A percentile compares a stretch with the other conserved stretches of the same genome.
Evolutionary conservation across 495 filamentous ascomycete genomes (phyloP).

Genomic region (Amniculicola lignicola): DNA sequence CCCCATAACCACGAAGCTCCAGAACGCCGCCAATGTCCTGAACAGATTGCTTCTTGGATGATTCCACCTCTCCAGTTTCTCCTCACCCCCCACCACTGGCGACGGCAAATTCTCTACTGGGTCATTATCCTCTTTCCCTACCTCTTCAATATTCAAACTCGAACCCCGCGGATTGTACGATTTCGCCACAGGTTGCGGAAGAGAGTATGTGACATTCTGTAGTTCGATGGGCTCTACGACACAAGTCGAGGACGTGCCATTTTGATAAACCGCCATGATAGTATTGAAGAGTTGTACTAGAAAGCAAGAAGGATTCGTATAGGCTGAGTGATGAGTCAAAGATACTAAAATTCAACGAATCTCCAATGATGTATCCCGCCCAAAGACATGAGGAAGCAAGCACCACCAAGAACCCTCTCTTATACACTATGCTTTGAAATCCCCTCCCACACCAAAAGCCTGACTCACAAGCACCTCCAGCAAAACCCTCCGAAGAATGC

Average conservation of each 20-base stretch:
- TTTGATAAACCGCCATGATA: slow-evolving; percentile 20
- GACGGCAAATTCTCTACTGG: slow-evolving; percentile 42
- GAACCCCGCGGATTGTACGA: not conserved
- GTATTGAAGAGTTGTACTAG: not conserved
- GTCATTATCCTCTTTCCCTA: slow-evolving; percentile 19
- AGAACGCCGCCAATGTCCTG: slow-evolving; percentile 64
- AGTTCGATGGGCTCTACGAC: slow-evolving; percentile 26
- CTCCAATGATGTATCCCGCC: too few relatives aligned
- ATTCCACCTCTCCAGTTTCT: slow-evolving; percentile 62
- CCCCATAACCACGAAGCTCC: slow-evolving; percentile 74
- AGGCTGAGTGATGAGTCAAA: too few relatives aligned
- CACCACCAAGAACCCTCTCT: too few relatives aligned
- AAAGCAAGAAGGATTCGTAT: too few relatives aligned
- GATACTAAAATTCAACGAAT: too few relatives aligned
- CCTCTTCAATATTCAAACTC: slow-evolving; percentile 8
- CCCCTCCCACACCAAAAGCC: too few relatives aligned
- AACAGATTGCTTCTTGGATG: slow-evolving; percentile 60
- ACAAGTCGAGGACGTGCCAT: slow-evolving; percentile 36
- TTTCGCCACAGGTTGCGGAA: not conserved
- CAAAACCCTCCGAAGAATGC: too few relatives aligned
- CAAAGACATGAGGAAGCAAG: too few relatives aligned
- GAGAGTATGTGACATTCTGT: slow-evolving; percentile 17
- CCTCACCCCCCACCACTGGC: slow-evolving; percentile 37
- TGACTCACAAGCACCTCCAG: too few relatives aligned
- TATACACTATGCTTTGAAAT: too few relatives aligned